phyloP scores from a whole-genome alignment of 345 rosid species.

The Citrus sinensis region DVS_A1.0 CM039164.1:22606001-22606500 shows the following conservation, averaged over 20 bases:
- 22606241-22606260: constrained; percentile 97
- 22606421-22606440: constrained; percentile 92
- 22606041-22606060: not conserved
- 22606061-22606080: not conserved
- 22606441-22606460: constrained; percentile 99
- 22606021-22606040: not conserved
- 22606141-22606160: not conserved
- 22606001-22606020: not conserved
- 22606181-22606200: constrained; percentile 97
- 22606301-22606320: constrained; percentile 49
- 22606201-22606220: constrained; percentile 94
- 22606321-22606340: constrained; percentile 8
- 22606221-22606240: constrained; percentile 96
- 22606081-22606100: not conserved
- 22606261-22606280: constrained; percentile 99
- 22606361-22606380: not conserved
- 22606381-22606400: constrained; percentile 33
- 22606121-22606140: not conserved
- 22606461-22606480: constrained; percentile 84
- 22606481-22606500: constrained; percentile 96
- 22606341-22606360: not conserved
- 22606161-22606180: constrained; percentile 37
- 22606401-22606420: constrained; percentile 87
- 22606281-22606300: constrained; percentile 94
- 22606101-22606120: not conserved